A percentile compares a stretch with the other conserved stretches of the same genome.
These are phyloP conservation scores for Ceratocystis variospora DNA, from an alignment of 2,329 filamentous ascomycete genomes.

Conservation along the genomic window DNA sequence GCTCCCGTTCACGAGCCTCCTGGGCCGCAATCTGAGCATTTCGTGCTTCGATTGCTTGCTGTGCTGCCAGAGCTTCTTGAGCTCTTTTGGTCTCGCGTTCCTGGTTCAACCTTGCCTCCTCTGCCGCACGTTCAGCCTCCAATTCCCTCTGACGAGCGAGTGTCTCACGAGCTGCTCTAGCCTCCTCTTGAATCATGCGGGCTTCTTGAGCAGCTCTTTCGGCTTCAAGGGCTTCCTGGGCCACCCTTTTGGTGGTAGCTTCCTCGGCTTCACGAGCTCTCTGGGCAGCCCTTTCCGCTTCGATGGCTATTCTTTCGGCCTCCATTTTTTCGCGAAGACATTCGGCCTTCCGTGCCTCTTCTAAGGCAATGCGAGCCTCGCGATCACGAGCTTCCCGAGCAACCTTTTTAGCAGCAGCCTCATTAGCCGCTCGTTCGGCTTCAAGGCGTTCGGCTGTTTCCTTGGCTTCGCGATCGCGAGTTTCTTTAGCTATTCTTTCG, in stretches of 20 bases:
- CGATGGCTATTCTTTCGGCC: conserved; percentile 27
- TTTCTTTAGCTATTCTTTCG: background rate
- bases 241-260: conserved; percentile 26
- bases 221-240: background rate
- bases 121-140: background rate
- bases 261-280: conserved; percentile 27
- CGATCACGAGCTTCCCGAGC: conserved; percentile 30
- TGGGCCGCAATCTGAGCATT: background rate
- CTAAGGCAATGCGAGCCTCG: conserved; percentile 24
- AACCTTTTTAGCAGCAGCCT: background rate
- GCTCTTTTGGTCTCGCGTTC: background rate
- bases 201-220: conserved; percentile 27
- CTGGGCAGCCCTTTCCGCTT: background rate
- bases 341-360: conserved; percentile 21
- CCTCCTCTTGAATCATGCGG: conserved; percentile 29
- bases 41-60: background rate
- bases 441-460: background rate
- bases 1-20: background rate
- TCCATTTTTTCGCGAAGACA: conserved; percentile 30
- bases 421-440: background rate
- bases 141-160: background rate
- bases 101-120: background rate
- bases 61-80: conserved; percentile 7
- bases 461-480: background rate
- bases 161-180: conserved; percentile 23